Evolutionary conservation across 345 rosid genomes (phyloP).

Genomic region (Isatis tinctoria): DNA sequence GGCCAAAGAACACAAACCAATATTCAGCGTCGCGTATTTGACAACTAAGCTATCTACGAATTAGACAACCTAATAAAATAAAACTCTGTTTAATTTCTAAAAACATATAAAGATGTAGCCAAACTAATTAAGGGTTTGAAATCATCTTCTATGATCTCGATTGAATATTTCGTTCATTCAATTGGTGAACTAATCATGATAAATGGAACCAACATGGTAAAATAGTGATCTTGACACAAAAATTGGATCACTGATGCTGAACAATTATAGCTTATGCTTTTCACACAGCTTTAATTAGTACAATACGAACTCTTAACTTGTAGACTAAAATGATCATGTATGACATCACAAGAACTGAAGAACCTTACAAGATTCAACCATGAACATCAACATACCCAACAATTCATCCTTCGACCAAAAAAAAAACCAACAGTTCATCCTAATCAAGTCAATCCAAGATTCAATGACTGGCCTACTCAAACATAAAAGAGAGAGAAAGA

Average conservation of each 20-base stretch:
- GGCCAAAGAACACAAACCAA: not conserved
- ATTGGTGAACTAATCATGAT: not conserved
- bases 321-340: too few species aligned
- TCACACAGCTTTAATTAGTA: too few species aligned
- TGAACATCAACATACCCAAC: too few species aligned
- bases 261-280: too few species aligned
- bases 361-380: too few species aligned
- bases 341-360: too few species aligned
- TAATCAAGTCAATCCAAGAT: too few species aligned
- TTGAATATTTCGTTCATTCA: not conserved
- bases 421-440: too few species aligned
- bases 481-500: too few species aligned
- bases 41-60: not conserved
- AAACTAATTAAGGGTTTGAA: not conserved
- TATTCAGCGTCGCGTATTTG: not conserved
- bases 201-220: not conserved
- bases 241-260: not conserved
- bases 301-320: too few species aligned
- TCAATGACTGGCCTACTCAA: too few species aligned
- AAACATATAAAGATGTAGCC: not conserved
- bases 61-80: not conserved
- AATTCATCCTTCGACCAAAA: too few species aligned
- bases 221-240: not conserved
- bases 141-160: not conserved
- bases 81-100: not conserved